Conservation (phyloP, 768 basidiomycete species). For the Symmetrospora coprosmae region DNA sequence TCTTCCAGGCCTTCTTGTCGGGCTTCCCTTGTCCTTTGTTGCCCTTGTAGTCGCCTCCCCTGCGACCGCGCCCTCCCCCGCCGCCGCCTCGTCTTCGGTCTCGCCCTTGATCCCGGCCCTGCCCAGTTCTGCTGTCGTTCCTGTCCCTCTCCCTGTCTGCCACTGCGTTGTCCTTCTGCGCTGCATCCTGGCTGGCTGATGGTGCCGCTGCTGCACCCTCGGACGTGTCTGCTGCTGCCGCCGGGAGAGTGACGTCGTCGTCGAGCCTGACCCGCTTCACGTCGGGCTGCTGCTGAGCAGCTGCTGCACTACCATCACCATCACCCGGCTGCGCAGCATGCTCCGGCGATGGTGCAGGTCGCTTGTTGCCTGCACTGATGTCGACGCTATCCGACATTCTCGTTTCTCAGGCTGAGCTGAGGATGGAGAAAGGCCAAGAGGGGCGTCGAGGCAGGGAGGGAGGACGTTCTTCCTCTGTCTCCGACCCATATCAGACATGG, state of each 20-base stretch:
- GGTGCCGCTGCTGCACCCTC: neutral
- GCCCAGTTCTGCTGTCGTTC: neutral
- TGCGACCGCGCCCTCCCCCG: neutral
- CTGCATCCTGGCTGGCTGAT: neutral
- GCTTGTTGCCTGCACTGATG: too few species aligned
- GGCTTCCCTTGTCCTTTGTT: neutral
- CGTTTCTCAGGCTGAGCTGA: too few species aligned
- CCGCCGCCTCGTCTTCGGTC: neutral
- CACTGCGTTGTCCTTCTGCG: neutral
- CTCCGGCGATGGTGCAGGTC: too few species aligned
- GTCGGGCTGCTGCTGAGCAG: neutral
- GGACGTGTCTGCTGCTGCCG: neutral
- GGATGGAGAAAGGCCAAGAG: too few species aligned
- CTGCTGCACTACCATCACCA: too few species aligned
- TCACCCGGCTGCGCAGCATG: too few species aligned
- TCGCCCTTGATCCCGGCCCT: neutral
- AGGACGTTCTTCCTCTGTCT: too few species aligned
- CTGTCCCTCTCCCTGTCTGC: neutral
- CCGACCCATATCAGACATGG: too few species aligned
- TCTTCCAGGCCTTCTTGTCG: neutral
- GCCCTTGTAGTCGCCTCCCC: neutral
- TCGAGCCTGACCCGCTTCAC: constrained; percentile 5
- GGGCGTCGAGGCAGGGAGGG: too few species aligned
- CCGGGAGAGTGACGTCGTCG: neutral
- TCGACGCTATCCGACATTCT: too few species aligned